phyloP scores from a whole-genome alignment of 306 rosid genomes.

The Mimosa bimucronata region DNA sequence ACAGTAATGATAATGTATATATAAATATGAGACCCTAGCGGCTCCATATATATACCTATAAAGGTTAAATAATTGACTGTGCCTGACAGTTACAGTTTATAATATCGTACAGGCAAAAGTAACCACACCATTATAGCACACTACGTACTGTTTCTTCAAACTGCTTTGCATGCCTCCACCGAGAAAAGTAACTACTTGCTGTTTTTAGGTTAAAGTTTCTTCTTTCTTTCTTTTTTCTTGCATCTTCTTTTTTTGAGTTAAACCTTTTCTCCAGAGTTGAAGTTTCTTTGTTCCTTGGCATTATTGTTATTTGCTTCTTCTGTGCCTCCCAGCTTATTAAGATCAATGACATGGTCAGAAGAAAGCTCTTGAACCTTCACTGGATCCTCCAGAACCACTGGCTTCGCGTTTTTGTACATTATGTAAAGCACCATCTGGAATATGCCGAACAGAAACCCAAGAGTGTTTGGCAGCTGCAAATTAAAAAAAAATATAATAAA shows the following conservation, averaged over 20 bases:
- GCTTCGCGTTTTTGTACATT: constrained; percentile 60
- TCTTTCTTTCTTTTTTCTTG: background rate
- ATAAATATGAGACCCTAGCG: constrained; percentile 17
- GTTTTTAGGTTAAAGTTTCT: background rate
- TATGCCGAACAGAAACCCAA: constrained; percentile 83
- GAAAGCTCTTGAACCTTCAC: constrained; percentile 55
- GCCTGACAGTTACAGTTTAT: background rate
- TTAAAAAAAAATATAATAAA: background rate
- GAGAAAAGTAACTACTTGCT: constrained; percentile 11
- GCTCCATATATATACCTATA: background rate
- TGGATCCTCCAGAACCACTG: constrained; percentile 40
- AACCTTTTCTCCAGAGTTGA: background rate
- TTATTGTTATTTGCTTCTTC: constrained; percentile 47
- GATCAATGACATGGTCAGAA: constrained; percentile 67
- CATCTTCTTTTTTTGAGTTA: background rate
- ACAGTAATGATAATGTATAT: too few relatives aligned
- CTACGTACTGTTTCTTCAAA: background rate
- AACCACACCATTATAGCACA: background rate
- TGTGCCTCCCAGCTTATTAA: constrained; percentile 48
- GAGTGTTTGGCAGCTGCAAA: constrained; percentile 75
- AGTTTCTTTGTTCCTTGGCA: constrained; percentile 23
- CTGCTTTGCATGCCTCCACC: constrained; percentile 31
- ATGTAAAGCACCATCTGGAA: constrained; percentile 76
- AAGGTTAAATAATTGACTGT: constrained; percentile 17
- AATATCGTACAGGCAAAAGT: constrained; percentile 15